Conservation (phyloP, 2,329 filamentous ascomycete species). For the Peltaster fructicola region DNA sequence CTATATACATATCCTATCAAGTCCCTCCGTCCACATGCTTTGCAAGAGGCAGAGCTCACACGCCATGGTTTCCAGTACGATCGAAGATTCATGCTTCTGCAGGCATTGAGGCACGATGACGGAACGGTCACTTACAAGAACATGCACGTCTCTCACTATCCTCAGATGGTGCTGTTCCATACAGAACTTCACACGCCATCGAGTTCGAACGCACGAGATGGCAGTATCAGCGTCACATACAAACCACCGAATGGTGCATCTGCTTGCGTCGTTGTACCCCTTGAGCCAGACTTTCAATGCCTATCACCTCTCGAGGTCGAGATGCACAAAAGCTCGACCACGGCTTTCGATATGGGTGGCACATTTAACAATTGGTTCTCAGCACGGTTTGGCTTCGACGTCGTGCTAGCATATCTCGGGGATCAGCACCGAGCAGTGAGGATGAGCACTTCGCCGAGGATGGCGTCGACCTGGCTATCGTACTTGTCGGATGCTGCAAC, state of each 20-base stretch:
- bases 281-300: conserved; percentile 20
- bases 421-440: conserved; percentile 23
- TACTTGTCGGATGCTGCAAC: conserved; percentile 12
- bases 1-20: conserved; percentile 33
- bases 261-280: conserved; percentile 20
- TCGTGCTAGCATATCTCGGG: conserved; percentile 27
- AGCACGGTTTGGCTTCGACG: conserved; percentile 25
- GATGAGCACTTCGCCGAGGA: conserved; percentile 13
- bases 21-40: conserved; percentile 23
- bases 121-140: conserved; percentile 18
- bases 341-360: conserved; percentile 25
- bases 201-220: conserved; percentile 13
- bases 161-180: conserved; percentile 25
- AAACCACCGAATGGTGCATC: conserved; percentile 17
- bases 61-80: conserved; percentile 29
- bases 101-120: conserved; percentile 18
- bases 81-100: conserved; percentile 25
- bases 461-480: conserved; percentile 14
- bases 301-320: conserved; percentile 22
- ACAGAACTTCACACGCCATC: conserved; percentile 19
- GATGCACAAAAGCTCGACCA: conserved; percentile 27
- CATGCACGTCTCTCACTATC: conserved; percentile 24
- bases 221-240: conserved; percentile 23
- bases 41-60: conserved; percentile 23
- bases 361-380: conserved; percentile 28